A percentile compares a stretch with the other conserved stretches of the same genome.
phyloP scores from a whole-genome alignment of 2,329 filamentous ascomycete genomes.

The Sporothrix pseudoabietina region DNA sequence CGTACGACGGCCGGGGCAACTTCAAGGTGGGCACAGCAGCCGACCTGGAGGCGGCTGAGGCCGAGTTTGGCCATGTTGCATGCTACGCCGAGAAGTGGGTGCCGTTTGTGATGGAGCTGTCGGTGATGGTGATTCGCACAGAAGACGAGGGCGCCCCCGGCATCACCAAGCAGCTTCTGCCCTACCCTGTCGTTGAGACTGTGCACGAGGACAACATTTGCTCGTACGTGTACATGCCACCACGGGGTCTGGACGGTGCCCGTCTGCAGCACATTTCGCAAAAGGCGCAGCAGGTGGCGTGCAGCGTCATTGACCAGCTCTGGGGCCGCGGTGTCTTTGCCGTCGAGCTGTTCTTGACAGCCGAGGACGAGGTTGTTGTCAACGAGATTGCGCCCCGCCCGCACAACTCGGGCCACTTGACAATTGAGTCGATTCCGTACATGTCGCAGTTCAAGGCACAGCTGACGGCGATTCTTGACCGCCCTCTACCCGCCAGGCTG shows the following conservation, averaged over 20 bases:
- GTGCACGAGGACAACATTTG: conserved; percentile 95
- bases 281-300: conserved; percentile 74
- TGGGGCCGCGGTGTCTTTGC: conserved; percentile 92
- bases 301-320: conserved; percentile 75
- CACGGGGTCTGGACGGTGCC: conserved; percentile 54
- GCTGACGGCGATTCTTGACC: conserved; percentile 76
- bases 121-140: conserved; percentile 93
- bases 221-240: conserved; percentile 82
- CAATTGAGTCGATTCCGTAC: conserved; percentile 85
- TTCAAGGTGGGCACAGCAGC: conserved; percentile 51
- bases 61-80: conserved; percentile 68
- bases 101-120: conserved; percentile 81
- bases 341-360: conserved; percentile 89
- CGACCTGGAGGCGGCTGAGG: conserved; percentile 63
- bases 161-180: conserved; percentile 55
- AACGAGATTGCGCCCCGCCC: conserved; percentile 82
- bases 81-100: conserved; percentile 91
- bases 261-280: conserved; percentile 63
- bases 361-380: conserved; percentile 70
- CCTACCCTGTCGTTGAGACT: conserved; percentile 91
- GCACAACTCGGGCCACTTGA: conserved; percentile 94
- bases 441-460: conserved; percentile 92
- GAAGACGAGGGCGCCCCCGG: conserved; percentile 60
- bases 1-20: conserved; percentile 85
- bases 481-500: conserved; percentile 58